Evolutionary conservation across 2,329 filamentous ascomycete species (phyloP), one percentile per base, ranked within the genome.

Genomic region (Laburnicola sp.): DNA sequence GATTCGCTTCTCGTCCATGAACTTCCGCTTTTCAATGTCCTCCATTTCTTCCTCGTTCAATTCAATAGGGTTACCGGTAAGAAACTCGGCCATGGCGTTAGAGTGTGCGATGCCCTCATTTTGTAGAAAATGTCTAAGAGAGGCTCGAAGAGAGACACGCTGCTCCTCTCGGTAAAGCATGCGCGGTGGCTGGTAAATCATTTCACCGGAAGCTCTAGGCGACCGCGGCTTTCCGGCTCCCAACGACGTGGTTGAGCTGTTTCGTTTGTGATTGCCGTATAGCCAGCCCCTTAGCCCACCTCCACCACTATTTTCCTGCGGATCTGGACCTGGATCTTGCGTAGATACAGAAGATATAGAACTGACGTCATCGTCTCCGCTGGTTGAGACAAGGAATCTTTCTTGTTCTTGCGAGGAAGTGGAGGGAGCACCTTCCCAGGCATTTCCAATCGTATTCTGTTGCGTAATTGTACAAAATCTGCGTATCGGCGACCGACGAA

Each of bases 371-470:
- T 89, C 89, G 57, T 85, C 76, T 28, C 80, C 81, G 22, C 81
- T 82, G 35, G 75, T 65, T 41, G 70, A 78, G 54, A 84, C 80
- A 5, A 88, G 78, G 86, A 86, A 58, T 86, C 86, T 21, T 86
- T 83, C 73, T 93, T 96, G 73, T 97, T 97, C 82, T 97, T 97
- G 69, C 87, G 87, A 0, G 94, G 94, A 43, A 97, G 76, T 1
- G 91, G 84, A 8, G 92, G 89, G 2, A 99, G 79, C 4, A 96
- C 83, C 65, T 95, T 96, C 16, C 94, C 94, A 0, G 94, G 94
- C 47, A 97, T 80, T 73, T 99, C 94, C 9, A 86, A 84, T 31
- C 89, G 86, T 53, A 99, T 74, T 57, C 82, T 82, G 73, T 88
- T 93, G 71, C 95, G 86, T 53, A 99, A 79, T 58, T 83, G 85